Base-by-base conservation (phyloP, 108 stramenopile genomes). In the Nitzschia sp. region DNA sequence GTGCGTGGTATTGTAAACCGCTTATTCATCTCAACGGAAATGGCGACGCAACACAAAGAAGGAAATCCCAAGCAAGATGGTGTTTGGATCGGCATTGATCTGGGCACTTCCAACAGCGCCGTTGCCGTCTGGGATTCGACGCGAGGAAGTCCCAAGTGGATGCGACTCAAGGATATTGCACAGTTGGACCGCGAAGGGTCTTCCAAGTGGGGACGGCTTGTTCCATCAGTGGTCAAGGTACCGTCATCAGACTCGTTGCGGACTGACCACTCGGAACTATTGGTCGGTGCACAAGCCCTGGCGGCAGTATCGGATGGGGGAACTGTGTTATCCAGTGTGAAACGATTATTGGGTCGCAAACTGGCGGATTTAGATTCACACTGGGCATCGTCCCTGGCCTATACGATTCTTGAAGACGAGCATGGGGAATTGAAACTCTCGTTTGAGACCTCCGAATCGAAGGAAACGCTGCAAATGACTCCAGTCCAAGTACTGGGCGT, bases 1-100 rank as follows among this genome's bases (percentile, higher is more conserved):
- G n/a, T n/a, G n/a, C n/a, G n/a, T n/a, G n/a, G n/a, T n/a, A n/a
- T n/a, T n/a, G n/a, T n/a, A n/a, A n/a, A n/a, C n/a, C n/a, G n/a
- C n/a, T n/a, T n/a, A n/a, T n/a, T n/a, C n/a, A n/a, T n/a, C n/a
- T n/a, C n/a, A n/a, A n/a, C n/a, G n/a, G n/a, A n/a, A n/a, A n/a
- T n/a, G n/a, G n/a, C n/a, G n/a, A n/a, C n/a, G n/a, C n/a, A n/a
- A n/a, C n/a, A n/a, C n/a, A n/a, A n/a, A n/a, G n/a, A n/a, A n/a
- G n/a, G n/a, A n/a, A n/a, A n/a, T n/a, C n/a, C n/a, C n/a, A n/a
- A n/a, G n/a, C n/a, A n/a, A n/a, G 70, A 59, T 48, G 87, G 88
- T 28, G 70, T 83, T 19, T 92, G 88, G 84, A 86, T 91, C 54
- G 93, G 90, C 25, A 89, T 94, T 70, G 93, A 94, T 74, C 75